These are phyloP conservation scores for Metschnikowia gruessii DNA, from an alignment of 805 yeast genomes.

Conservation along the genomic window DNA sequence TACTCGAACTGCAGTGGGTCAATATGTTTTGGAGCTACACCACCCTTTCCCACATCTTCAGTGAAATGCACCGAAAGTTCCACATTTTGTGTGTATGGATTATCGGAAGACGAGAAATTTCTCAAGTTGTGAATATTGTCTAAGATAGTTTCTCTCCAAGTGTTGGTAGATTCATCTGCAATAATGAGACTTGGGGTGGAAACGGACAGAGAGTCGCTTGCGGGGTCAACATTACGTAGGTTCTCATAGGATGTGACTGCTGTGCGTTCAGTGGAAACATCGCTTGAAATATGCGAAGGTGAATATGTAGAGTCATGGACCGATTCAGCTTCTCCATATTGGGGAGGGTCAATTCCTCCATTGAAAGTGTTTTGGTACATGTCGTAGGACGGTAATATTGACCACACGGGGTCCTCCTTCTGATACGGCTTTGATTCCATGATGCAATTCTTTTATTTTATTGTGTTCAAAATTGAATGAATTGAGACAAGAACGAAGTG, in stretches of 20 bases:
- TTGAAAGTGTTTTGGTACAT: conserved; percentile 27
- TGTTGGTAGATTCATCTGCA: conserved; percentile 33
- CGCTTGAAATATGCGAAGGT: conserved; percentile 2
- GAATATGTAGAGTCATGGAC: conserved; percentile 9
- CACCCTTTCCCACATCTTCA: conserved; percentile 31
- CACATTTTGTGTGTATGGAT: conserved; percentile 26
- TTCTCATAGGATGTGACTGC: conserved; percentile 2
- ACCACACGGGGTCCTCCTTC: conserved; percentile 33
- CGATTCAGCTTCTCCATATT: conserved; percentile 15
- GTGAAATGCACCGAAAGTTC: conserved; percentile 34
- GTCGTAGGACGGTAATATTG: conserved; percentile 39
- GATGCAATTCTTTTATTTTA: too few relatives aligned
- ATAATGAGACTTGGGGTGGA: conserved; percentile 21
- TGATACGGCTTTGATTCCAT: conserved; percentile 10
- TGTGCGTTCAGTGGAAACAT: conserved; percentile 2
- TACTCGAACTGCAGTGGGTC: conserved; percentile 44
- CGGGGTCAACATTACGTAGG: conserved; percentile 2
- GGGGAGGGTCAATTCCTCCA: conserved; percentile 15
- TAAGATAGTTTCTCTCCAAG: conserved; percentile 39
- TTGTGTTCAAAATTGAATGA: too few relatives aligned
- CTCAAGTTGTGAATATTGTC: conserved; percentile 37
- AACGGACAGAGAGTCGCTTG: neutral
- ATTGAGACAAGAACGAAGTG: too few relatives aligned
- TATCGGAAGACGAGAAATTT: conserved; percentile 31
- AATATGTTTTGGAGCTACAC: conserved; percentile 27